Base-by-base conservation (phyloP, 176 grass and related monocot genomes). In the bread wheat (Triticum aestivum) region DNA sequence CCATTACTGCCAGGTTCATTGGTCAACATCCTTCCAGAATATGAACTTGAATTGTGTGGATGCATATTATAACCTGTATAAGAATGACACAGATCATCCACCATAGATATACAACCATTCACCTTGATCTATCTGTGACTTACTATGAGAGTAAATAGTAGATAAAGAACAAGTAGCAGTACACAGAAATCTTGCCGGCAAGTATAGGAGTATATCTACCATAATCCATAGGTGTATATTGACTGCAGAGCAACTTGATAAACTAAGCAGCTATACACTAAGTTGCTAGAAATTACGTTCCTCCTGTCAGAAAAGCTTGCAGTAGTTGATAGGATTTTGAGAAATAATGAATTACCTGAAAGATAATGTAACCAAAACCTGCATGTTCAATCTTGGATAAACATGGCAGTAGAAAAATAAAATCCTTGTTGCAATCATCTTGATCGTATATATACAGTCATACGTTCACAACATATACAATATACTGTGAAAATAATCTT, bases 21-120 rank as follows among this genome's bases (percentile, higher is more conserved):
- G 61, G 34, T 64, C 77, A 63, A 79, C 34, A 64, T 80, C 59
- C 35, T 80, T 65, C 61, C 38, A 47, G 38, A 80, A 80, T 65
- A 45, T 80, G 78, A 65, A 45, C 78, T 80, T 66, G 78, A 30
- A 80, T 65, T 80, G 9, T 20, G 14, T 65, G 37, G 61, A 47
- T 80, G 24, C 61, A 32, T 45, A 45, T 45, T 30, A 44, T 80
- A 38, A 80, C 61, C 61, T 80, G 39, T 24, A 81, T 21, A 81
- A 67, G 26, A 80, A 80, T 45, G 62, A 11, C 24, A 32, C 15
- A 33, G 5, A 81, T 49, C 8, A 79, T 79, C 37, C 61, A 44
- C 23, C 34, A 65, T 44, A 80, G 23, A 65, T 42, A 65, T 11
- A 65, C 39, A 80, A 44, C 8, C 61, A 80, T 65, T 29, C 61